Conservation (phyloP, 2,329 filamentous ascomycete species). For the Cadophora malorum region DNA sequence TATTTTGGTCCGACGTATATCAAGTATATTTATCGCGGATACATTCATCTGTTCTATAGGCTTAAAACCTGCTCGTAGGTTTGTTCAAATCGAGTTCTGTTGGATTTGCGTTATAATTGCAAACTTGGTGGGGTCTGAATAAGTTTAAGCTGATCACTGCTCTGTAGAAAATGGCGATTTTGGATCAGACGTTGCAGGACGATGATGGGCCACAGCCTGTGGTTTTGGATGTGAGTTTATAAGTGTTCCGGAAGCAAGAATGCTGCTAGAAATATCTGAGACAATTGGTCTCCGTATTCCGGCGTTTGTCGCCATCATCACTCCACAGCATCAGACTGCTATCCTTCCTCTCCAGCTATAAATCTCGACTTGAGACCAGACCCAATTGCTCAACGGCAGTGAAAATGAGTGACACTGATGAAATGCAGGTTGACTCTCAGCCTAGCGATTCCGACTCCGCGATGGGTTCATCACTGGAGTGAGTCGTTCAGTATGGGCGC, state of each 20-base stretch:
- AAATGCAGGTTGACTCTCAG: slow-evolving; percentile 18
- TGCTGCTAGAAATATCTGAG: not conserved
- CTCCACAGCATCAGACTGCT: not conserved
- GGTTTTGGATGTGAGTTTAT: slow-evolving; percentile 22
- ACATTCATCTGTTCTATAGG: too few species aligned
- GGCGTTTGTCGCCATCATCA: not conserved
- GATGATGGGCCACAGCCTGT: slow-evolving; percentile 16
- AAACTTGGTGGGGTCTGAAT: too few species aligned
- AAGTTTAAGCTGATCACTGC: not conserved
- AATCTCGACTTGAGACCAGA: not conserved
- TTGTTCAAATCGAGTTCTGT: too few species aligned
- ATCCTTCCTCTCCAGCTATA: not conserved
- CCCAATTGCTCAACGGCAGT: too few species aligned
- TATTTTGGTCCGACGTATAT: not conserved
- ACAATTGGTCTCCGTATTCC: not conserved
- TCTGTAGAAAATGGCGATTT: not conserved
- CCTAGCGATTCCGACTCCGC: slow-evolving; percentile 21
- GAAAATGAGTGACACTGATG: not conserved
- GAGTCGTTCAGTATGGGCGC: not conserved
- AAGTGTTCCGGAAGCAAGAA: not conserved
- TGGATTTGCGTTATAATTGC: too few species aligned
- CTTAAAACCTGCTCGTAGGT: too few species aligned
- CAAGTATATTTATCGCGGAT: not conserved
- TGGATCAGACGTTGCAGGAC: slow-evolving; percentile 12
- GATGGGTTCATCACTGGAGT: slow-evolving; percentile 17